Base-by-base conservation (phyloP, 2,329 filamentous ascomycete species). In the Beauveria asiatica region DNA sequence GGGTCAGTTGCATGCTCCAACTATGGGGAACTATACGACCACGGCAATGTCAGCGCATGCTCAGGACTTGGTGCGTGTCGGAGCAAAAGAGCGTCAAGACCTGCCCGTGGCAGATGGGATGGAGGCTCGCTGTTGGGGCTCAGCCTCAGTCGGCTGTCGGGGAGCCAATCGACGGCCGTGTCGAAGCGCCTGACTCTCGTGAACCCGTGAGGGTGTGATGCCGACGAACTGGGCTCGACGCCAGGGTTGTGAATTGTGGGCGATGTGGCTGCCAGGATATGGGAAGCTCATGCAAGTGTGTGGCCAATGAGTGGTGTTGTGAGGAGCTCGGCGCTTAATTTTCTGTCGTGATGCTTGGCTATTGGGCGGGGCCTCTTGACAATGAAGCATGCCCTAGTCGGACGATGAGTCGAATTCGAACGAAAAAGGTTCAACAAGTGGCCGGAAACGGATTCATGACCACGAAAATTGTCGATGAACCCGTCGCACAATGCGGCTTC, bases 311-410 rank as follows among this genome's bases (percentile, higher is more conserved):
- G 42, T 45, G 41, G 9, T 49, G 57, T 42, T 44, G 42, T 49
- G 57, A 54, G 57, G 5, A 54, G 57, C 44, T 46, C 27, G 57
- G 57, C 57, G 57, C 57, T 60, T 60, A 60, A 54, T 48, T 59
- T 53, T 60, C 41, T 41, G 27, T n/a, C 16, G 21, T 17, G n/a
- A 54, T 21, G 42, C 21, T 21, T 23, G 50, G 23, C 30, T n/a
- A 54, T 54, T 48, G 57, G 57, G 49, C 42, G 57, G 57, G 27
- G 57, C 42, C 37, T 8, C 23, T 54, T 30, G 33, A n/a, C 30
- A 30, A 33, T 54, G 50, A 60, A 21, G 49, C 57, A 60, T 9
- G 25, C 30, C 30, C 49, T n/a, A 30, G 49, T 59, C 16, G 27
- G 7, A 44, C 23, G 10, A 11, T 42, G 46, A 19, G 37, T 49